Base-by-base conservation (phyloP, 768 basidiomycete genomes). In the Phylloporus rhodoxanthus region DNA sequence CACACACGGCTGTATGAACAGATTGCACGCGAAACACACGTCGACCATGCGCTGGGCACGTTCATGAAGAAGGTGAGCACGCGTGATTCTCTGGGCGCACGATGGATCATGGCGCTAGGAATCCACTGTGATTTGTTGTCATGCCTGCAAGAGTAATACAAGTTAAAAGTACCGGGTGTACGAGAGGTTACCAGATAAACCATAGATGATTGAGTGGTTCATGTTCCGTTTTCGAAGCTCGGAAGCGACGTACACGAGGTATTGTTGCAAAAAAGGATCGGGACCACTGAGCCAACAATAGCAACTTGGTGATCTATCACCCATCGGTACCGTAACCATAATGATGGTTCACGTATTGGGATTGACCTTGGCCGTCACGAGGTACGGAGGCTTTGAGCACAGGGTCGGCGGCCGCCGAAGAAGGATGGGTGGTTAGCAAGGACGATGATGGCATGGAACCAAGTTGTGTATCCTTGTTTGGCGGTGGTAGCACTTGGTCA, bases 261-360 rank as follows among this genome's bases (percentile, higher is more conserved):
- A 30, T 25, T 29, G 49, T 53, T 47, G 47, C 52, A 52, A 61
- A 64, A 60, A 38, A 36, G 53, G 51, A 48, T n/a, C 37, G 26
- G 10, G 40, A 45, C 26, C 10, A 1, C 14, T 32, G 30, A 34
- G 17, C 52, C 57, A 49, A 49, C 53, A 58, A 61, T 47, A 52
- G 60, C 14, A 63, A 61, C 25, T 37, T 34, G 53, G 19, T 54
- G 60, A 63, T 62, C 51, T 43, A 57, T 58, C 50, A 52, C 21
- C 52, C 57, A 59, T 62, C 61, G 61, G 61, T 62, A 62, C 61
- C 61, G 61, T 62, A 64, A 62, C 11, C 57, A 42, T 41, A 64
- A 62, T 62, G 61, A 62, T 62, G 61, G 63, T 48, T 43, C 59
- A 58, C 47, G 59, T 50, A 60, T 51, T 53, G 54, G 51, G 56